Evolutionary conservation across 2,329 filamentous ascomycete genomes (phyloP), one percentile per base, ranked within the genome.

Genomic region (Fusarium chlamydosporum): DNA sequence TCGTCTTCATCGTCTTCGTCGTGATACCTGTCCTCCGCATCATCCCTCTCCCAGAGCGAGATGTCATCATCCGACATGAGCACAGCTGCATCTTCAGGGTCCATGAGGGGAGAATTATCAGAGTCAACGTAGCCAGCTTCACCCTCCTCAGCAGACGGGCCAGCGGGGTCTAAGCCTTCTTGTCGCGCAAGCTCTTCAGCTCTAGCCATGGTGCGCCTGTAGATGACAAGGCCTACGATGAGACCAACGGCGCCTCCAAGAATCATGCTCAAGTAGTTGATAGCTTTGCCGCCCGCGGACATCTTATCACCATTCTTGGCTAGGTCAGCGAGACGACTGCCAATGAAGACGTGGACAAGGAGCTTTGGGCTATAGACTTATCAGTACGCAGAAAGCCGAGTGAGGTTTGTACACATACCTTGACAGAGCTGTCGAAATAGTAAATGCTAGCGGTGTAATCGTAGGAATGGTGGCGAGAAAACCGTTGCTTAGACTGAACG

Each of bases 391-490:
- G 10, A 6, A 27, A 8, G 13, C 8, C 16, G 27, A 55, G 40
- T 20, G 47, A 15, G n/a, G 37, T 48, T 40, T 20, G 16, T 18
- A 26, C 18, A 75, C 78, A 62, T 68, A 85, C 84, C 86, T 89
- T 12, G 94, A 90, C 16, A 95, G 82, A 4, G 92, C 90, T 0
- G 95, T 98, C 7, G 96, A 95, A 45, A 94, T 78, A 33, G 90
- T 90, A 81, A 96, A 98, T 46, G 87, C 87, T 63, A 86, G 78
- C 40, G 92, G 92, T 26, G 90, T 86, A 34, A 99, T 92, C 33
- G 92, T 97, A 4, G 94, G 94, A 65, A 99, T 94, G 2, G 96
- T 98, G 31, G 93, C 93, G 56, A 99, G 88, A 64, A 97, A 97
- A 51, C 94, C 96, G 77, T 99, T 99, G 76, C 92, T 94, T 71